Evolutionary conservation across 768 basidiomycete species (phyloP), one percentile per base, ranked within the genome.

Genomic region (Crepidotus variabilis): DNA sequence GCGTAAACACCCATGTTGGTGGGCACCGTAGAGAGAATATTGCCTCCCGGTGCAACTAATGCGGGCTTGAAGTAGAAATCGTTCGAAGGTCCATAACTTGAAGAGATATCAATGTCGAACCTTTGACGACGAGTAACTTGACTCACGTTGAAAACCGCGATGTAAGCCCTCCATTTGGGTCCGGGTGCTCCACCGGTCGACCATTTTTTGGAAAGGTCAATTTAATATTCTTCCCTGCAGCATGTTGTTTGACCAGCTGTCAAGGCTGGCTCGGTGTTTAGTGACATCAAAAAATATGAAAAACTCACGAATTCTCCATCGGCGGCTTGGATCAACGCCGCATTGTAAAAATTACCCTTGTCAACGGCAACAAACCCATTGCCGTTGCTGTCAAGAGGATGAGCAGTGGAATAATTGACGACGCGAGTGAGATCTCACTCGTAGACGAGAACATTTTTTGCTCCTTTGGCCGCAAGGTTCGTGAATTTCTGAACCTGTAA

Each of bases 41-140:
- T 72, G 1, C 78, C 77, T n/a, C 81, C 81, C 0, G 80, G 79
- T 2, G 79, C 77, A 6, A 76, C 68, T 28, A 82, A 57, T 1
- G 77, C 71, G 8, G 80, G 78, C 53, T 79, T 78, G 71, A 80
- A 78, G 70, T 70, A 78, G 60, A 84, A 73, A 63, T 87, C 85
- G 61, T 83, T 78, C 2, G 81, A 74, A 1, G 85, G 85, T 0
- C 86, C 86, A 54, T 80, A 83, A 50, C 77, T 76, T 47, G 21
- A 34, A 11, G 52, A 34, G 8, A 32, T 45, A 1, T 21, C 1
- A 18, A n/a, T 18, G n/a, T 22, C 24, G 22, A 33, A 51, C 32
- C 9, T 20, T 22, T 35, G n/a, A n/a, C n/a, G n/a, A n/a, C n/a
- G n/a, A n/a, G n/a, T n/a, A n/a, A n/a, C n/a, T n/a, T n/a, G n/a